Evolutionary conservation across 2,329 filamentous ascomycete genomes (phyloP).

Genomic region (Aureobasidium pullulans): DNA sequence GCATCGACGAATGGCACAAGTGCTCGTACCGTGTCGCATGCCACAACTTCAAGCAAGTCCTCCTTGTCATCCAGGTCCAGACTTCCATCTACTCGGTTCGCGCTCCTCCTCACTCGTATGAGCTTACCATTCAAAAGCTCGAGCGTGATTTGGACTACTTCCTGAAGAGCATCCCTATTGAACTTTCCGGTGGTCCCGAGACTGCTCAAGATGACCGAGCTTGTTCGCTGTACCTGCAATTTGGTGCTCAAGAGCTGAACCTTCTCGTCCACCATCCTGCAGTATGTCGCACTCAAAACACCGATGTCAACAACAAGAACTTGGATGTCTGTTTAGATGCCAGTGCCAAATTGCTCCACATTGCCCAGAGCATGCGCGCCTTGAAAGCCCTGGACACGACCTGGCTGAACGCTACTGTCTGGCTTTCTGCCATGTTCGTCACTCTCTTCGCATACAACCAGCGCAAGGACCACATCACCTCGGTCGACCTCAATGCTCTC

Average conservation of each 20-base stretch:
- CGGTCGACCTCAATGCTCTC: slow-evolving; percentile 52
- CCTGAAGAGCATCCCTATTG: slow-evolving; percentile 56
- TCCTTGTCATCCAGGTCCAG: slow-evolving; percentile 66
- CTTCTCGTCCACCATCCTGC: slow-evolving; percentile 48
- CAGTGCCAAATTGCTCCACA: slow-evolving; percentile 55
- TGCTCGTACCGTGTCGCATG: slow-evolving; percentile 64
- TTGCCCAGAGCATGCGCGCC: slow-evolving; percentile 52
- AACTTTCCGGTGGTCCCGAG: slow-evolving; percentile 45
- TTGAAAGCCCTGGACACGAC: slow-evolving; percentile 67
- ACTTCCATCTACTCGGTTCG: slow-evolving; percentile 67
- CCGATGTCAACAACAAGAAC: slow-evolving; percentile 52
- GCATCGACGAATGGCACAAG: slow-evolving; percentile 37
- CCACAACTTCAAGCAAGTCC: slow-evolving; percentile 56
- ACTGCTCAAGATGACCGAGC: slow-evolving; percentile 42
- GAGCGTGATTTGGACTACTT: slow-evolving; percentile 58
- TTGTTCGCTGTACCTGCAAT: slow-evolving; percentile 42
- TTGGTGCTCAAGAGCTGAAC: slow-evolving; percentile 42
- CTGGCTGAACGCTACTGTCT: slow-evolving; percentile 68
- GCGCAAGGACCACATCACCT: slow-evolving; percentile 52
- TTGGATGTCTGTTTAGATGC: slow-evolving; percentile 56
- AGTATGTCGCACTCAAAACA: slow-evolving; percentile 43
- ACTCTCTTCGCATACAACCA: slow-evolving; percentile 64
- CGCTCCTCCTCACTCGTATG: slow-evolving; percentile 56
- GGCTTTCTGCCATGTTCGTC: slow-evolving; percentile 66
- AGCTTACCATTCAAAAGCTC: slow-evolving; percentile 54